These are phyloP conservation scores for Vickermania ingenoplastis DNA, from an alignment of 208 protist genomes.

Conservation along the genomic window DNA sequence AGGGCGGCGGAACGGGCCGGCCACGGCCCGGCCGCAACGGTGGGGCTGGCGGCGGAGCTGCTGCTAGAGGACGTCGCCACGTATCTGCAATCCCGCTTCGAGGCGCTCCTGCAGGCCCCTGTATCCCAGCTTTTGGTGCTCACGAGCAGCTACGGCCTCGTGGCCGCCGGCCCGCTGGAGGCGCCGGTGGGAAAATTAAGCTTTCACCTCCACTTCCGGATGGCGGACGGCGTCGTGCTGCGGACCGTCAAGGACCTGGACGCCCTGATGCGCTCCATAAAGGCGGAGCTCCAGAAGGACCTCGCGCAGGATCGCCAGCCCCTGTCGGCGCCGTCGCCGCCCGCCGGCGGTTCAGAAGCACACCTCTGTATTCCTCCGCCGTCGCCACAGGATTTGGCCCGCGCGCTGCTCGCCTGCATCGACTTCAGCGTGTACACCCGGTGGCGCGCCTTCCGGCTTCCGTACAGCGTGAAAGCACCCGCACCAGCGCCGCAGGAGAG, in stretches of 20 bases:
- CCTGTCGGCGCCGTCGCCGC: neutral
- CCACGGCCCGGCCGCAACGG: neutral
- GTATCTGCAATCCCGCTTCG: conserved; percentile 26
- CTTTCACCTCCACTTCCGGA: conserved; percentile 77
- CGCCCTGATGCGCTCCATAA: conserved; percentile 23
- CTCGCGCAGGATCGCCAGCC: neutral
- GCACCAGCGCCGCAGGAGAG: neutral
- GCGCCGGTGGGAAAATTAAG: conserved; percentile 44
- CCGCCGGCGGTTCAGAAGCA: neutral
- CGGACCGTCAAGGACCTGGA: conserved; percentile 50
- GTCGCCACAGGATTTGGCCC: neutral
- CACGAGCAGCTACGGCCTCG: conserved; percentile 37
- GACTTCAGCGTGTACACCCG: conserved; percentile 84
- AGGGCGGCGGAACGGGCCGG: neutral
- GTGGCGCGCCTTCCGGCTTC: conserved; percentile 78
- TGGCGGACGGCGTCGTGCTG: conserved; percentile 24
- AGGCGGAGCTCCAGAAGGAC: neutral
- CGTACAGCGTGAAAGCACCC: conserved; percentile 72
- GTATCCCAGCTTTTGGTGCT: conserved; percentile 50
- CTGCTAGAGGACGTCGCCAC: conserved; percentile 25
- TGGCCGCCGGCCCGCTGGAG: neutral
- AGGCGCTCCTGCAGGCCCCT: conserved; percentile 16
- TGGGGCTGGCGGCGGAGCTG: conserved; percentile 17
- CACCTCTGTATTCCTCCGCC: neutral
- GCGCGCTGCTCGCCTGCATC: conserved; percentile 36